Percentiles rank a stretch among this genome's conserved stretches.
Conservation (phyloP, 176 grass and related monocot species). For the Hordeum vulgare region DNA sequence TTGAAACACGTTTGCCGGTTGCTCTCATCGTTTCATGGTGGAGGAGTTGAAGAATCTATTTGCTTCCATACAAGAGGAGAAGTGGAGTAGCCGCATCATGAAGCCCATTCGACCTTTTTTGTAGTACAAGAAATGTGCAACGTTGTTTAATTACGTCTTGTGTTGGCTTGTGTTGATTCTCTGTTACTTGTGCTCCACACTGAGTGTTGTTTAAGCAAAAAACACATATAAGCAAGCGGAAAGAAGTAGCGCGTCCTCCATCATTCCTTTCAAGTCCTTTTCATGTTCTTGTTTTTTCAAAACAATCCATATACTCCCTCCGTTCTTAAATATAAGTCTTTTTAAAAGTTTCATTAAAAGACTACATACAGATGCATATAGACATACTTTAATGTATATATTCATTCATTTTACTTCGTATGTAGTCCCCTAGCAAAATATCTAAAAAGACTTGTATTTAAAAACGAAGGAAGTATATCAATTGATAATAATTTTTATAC, state of each 20-base stretch:
- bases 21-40: not conserved
- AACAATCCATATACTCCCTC: no score
- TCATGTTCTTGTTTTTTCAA: not conserved
- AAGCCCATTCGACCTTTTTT: not conserved
- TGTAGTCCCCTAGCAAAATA: no score
- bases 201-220: slow-evolving; percentile 21
- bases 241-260: not conserved
- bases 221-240: not conserved
- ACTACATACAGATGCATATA: no score
- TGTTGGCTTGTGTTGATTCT: not conserved
- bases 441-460: no score
- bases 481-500: no score
- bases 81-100: slow-evolving; percentile 23
- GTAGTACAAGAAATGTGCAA: not conserved
- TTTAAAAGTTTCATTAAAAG: no score
- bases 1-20: not conserved
- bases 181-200: not conserved
- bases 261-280: not conserved
- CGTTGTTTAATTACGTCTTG: not conserved
- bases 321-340: no score
- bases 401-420: no score
- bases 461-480: no score
- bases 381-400: no score
- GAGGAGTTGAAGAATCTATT: not conserved
- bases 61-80: not conserved